phyloP scores from a whole-genome alignment of 1,139 yeast genomes.

The Kluyveromyces sp. region DNA sequence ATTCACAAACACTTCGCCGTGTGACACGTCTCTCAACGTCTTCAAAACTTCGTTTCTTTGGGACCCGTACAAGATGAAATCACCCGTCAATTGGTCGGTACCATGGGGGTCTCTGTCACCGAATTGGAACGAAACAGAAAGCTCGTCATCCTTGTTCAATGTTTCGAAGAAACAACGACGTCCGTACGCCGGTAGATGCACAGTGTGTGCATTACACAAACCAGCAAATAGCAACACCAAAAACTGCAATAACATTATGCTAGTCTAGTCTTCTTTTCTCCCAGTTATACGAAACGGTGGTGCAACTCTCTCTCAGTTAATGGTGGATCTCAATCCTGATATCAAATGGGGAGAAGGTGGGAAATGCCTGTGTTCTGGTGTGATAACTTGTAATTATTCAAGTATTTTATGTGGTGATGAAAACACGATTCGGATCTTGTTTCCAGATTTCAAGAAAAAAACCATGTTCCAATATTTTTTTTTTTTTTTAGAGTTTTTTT shows the following conservation, averaged over 20 bases:
- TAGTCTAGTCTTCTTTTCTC: neutral
- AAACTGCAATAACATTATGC: neutral
- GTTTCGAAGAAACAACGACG: conserved; percentile 84
- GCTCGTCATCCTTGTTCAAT: conserved; percentile 74
- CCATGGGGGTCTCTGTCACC: conserved; percentile 83
- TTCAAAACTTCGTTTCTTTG: conserved; percentile 27
- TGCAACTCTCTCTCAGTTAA: no score
- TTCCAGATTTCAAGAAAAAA: no score
- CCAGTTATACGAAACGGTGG: neutral
- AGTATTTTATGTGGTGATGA: no score
- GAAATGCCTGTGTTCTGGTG: no score
- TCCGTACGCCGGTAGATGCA: conserved; percentile 75
- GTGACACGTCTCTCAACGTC: conserved; percentile 52
- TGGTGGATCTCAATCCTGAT: no score
- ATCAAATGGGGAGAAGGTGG: no score
- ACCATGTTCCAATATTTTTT: no score
- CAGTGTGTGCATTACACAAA: conserved; percentile 56
- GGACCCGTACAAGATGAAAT: conserved; percentile 47
- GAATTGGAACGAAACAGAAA: conserved; percentile 86
- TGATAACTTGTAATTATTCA: no score
- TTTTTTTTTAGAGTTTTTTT: no score
- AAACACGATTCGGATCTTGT: no score
- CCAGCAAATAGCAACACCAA: conserved; percentile 2
- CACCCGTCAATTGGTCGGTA: conserved; percentile 68
- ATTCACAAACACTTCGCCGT: conserved; percentile 68